Evolutionary conservation across 1,139 yeast species (phyloP), one percentile per base, ranked within the genome.

Genomic region (Dujonia santamariae): DNA sequence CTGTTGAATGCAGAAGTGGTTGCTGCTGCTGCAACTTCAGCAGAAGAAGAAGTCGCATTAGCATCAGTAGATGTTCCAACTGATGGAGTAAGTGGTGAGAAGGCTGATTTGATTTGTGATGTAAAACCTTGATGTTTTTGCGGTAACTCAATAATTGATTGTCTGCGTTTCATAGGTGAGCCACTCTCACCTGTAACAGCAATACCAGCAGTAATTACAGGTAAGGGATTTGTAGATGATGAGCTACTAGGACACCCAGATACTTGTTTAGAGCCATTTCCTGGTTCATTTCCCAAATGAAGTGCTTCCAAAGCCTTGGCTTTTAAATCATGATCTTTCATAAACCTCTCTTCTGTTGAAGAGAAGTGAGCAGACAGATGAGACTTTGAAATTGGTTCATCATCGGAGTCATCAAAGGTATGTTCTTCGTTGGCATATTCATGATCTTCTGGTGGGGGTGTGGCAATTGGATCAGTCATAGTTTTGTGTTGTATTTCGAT

Each of bases 281-380:
- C 21, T 7, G n/a, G n/a, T 7, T 17, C 13, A n/a, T 27, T 8
- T 16, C 22, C 30, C 26, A 32, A 19, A 33, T 66, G 70, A 31
- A 75, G 59, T 5, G 79, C 79, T 45, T 73, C 78, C 40, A 84
- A 66, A 0, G 92, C 86, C 44, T 73, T 69, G 36, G 78, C 56
- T 50, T 83, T 84, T 45, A 87, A 80, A 44, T 82, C 88, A 41
- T 82, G 79, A 38, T 81, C 87, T 51, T 75, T 75, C 48, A 81
- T 66, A 48, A 71, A 67, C 48, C 69, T 71, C 47, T 85, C 94
- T 48, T 85, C 90, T 2, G 79, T 74, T 38, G 80, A 70, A 1
- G 90, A 78, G 49, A 66, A 80, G 51, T 78, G 81, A 1, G 82
- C 67, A n/a, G 75, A 65, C 35, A 54, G 62, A 43, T 50, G 53